A percentile compares a stretch with the other conserved stretches of the same genome.
phyloP scores from a whole-genome alignment of 176 grass and related monocot genomes.

The Avena atlantica region DNA sequence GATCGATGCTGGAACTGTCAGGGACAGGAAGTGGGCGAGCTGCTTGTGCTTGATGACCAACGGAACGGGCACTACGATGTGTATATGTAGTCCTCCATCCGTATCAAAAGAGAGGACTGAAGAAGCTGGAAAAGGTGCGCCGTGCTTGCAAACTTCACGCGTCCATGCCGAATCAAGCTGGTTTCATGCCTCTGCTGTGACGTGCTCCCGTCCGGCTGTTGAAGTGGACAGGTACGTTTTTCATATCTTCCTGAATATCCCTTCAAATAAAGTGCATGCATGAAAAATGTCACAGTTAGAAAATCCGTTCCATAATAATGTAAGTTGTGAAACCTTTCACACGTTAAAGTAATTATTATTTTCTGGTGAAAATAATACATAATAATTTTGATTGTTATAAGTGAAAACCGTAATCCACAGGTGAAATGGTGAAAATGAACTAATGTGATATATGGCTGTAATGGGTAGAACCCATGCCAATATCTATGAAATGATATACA shows the following conservation, averaged over 20 bases:
- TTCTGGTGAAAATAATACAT: too few relatives aligned
- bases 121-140: not conserved
- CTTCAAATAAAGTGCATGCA: not conserved
- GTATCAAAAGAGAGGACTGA: not conserved
- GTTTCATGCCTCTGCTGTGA: slow-evolving; percentile 26
- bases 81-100: slow-evolving; percentile 33
- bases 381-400: too few relatives aligned
- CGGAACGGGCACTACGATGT: not conserved
- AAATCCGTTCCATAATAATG: too few relatives aligned
- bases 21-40: not conserved
- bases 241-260: not conserved
- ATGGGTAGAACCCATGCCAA: not conserved
- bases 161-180: not conserved
- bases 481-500: not conserved
- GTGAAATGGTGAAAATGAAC: too few relatives aligned
- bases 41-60: slow-evolving; percentile 42
- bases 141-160: slow-evolving; percentile 21
- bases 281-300: not conserved
- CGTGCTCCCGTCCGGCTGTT: not conserved
- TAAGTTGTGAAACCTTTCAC: too few relatives aligned
- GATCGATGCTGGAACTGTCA: not conserved
- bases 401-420: too few relatives aligned
- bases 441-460: too few relatives aligned
- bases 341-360: too few relatives aligned
- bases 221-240: not conserved